Percentiles rank a stretch among this genome's conserved stretches.
phyloP scores from a whole-genome alignment of 1,284 basidiomycete species.

The Phellopilus nigrolimitatus region DNA sequence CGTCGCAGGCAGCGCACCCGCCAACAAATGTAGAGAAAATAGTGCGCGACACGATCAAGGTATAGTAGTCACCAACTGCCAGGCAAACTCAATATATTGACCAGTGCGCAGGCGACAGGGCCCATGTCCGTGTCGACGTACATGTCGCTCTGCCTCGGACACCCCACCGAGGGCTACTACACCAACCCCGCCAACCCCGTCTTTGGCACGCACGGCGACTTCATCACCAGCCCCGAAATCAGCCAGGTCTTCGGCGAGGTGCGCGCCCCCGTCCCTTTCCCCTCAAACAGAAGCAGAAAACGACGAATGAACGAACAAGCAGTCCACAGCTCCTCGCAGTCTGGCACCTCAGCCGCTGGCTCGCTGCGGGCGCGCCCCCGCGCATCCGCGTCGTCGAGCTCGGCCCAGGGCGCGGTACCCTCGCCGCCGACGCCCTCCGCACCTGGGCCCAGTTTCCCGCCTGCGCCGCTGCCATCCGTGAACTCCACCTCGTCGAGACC shows the following conservation, averaged over 20 bases:
- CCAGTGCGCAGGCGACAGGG: conserved; percentile 65
- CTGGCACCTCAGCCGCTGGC: conserved; percentile 84
- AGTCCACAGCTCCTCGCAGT: conserved; percentile 81
- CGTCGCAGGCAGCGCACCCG: conserved; percentile 1
- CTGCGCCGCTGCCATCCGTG: conserved; percentile 37
- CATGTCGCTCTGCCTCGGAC: conserved; percentile 84
- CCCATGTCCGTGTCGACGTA: conserved; percentile 83
- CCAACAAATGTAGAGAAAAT: conserved; percentile 47
- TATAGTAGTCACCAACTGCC: conserved; percentile 25
- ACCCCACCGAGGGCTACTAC: conserved; percentile 89
- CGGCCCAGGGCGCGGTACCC: conserved; percentile 90
- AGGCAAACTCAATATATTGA: background rate
- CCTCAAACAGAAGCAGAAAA: conserved; percentile 31
- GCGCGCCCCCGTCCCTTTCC: conserved; percentile 23
- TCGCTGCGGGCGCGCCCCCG: conserved; percentile 46
- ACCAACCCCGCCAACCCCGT: conserved; percentile 69
- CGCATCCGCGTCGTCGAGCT: conserved; percentile 82
- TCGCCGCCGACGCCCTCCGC: conserved; percentile 88
- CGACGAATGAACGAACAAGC: conserved; percentile 20
- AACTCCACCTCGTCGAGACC: conserved; percentile 78
- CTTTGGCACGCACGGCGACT: conserved; percentile 88
- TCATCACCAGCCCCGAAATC: conserved; percentile 96
- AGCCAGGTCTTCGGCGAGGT: conserved; percentile 97
- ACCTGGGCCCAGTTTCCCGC: conserved; percentile 54
- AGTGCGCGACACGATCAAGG: conserved; percentile 65